Evolutionary conservation across 139 green algal genomes (phyloP), one percentile per base, ranked within the genome.

Genomic region (Trebouxia sp.): DNA sequence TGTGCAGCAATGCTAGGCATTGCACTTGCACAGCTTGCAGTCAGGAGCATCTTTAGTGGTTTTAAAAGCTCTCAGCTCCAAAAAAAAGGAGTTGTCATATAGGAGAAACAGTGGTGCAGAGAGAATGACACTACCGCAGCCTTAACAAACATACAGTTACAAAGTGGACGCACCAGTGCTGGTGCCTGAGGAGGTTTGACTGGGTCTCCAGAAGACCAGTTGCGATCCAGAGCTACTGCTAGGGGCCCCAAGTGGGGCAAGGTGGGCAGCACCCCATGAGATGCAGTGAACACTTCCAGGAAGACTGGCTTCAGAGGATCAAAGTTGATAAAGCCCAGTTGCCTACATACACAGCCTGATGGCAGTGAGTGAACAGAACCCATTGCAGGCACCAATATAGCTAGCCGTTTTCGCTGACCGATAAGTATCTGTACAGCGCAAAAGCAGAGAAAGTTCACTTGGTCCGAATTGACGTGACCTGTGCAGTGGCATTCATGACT

Each of bases 311-410:
- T 89, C 66, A 99, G 86, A 17, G 97, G 95, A 76, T 92, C 94
- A 76, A 99, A 98, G 83, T 92, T 88, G 38, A 88, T 82, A n/a
- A 96, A 93, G 77, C 96, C 97, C 43, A 98, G 87, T 85, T 98
- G 95, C 78, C 86, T 90, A 83, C 79, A 81, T 20, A 38, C 24
- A 47, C 6, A 12, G 8, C 26, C 66, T 76, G 66, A 11, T 45
- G 70, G n/a, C n/a, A n/a, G n/a, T n/a, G 37, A 15, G 37, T 51
- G 37, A 30, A 50, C 28, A 26, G 22, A 32, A 53, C 0, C 22
- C 39, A 43, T 41, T 30, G 42, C 15, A 48, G 28, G 28, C 1
- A 70, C 3, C 3, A 15, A 70, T 11, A 32, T 15, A n/a, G n/a
- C n/a, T n/a, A n/a, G n/a, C n/a, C n/a, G n/a, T n/a, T n/a, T n/a